Evolutionary conservation across 345 rosid species (phyloP).

Genomic region (Citrus glauca): DNA sequence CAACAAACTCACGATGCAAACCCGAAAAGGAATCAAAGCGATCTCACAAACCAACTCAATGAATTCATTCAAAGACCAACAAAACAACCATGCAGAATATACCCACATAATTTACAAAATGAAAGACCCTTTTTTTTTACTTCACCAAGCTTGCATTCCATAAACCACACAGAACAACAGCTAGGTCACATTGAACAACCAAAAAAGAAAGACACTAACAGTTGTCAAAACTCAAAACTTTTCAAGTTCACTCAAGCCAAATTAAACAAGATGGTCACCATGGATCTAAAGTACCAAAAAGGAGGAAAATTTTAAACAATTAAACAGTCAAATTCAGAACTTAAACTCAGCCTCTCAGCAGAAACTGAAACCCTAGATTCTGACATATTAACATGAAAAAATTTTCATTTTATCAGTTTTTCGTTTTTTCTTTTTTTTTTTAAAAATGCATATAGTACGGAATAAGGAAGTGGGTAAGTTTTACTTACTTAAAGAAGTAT

Average conservation of each 20-base stretch:
- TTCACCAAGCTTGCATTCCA: background rate
- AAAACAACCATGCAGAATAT: background rate
- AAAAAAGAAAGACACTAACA: background rate
- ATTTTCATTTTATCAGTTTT: background rate
- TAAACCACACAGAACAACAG: background rate
- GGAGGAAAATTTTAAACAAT: background rate
- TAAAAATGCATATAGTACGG: background rate
- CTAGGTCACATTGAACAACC: slow-evolving; percentile 15
- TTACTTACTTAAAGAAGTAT: slow-evolving; percentile 15
- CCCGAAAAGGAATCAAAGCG: background rate
- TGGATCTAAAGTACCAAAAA: slow-evolving; percentile 18
- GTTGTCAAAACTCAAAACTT: slow-evolving; percentile 2
- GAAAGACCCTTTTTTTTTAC: background rate
- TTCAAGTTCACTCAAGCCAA: background rate
- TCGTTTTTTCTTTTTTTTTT: no score
- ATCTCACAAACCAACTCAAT: slow-evolving; percentile 2
- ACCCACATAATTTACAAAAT: background rate
- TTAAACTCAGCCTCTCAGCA: slow-evolving; percentile 6
- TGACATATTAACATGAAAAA: background rate
- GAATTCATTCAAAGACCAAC: background rate
- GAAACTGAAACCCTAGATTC: slow-evolving; percentile 31
- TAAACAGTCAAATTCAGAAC: slow-evolving; percentile 15
- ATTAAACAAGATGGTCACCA: slow-evolving; percentile 10
- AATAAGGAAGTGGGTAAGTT: background rate
- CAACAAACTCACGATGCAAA: background rate